A percentile compares a stretch with the other conserved stretches of the same genome.
phyloP scores from a whole-genome alignment of 306 rosid species.

The Rosa multiflora region DNA sequence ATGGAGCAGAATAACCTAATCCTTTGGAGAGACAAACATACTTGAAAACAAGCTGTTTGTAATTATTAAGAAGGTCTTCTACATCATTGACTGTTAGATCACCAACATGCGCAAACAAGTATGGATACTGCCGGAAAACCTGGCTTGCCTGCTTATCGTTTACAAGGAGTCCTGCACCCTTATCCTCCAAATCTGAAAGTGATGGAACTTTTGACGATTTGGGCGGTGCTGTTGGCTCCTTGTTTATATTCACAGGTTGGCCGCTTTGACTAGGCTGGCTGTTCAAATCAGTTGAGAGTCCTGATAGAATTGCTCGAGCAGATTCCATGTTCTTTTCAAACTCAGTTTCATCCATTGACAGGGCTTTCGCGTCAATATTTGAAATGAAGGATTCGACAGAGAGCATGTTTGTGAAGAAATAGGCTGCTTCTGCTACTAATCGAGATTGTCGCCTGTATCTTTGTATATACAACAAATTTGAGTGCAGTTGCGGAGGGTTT shows the following conservation, averaged over 20 bases:
- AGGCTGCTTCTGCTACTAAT: constrained; percentile 79
- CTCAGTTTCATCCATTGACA: constrained; percentile 90
- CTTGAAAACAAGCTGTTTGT: constrained; percentile 83
- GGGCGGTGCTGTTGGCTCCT: constrained; percentile 35
- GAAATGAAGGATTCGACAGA: constrained; percentile 93
- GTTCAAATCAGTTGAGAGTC: constrained; percentile 61
- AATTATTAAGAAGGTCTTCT: constrained; percentile 75
- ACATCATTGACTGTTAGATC: constrained; percentile 77
- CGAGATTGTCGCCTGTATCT: constrained; percentile 84
- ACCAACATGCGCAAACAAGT: constrained; percentile 68
- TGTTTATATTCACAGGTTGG: constrained; percentile 42
- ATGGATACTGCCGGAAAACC: constrained; percentile 70
- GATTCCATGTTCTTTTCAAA: constrained; percentile 86
- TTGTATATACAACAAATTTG: constrained; percentile 87
- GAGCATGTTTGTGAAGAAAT: constrained; percentile 91
- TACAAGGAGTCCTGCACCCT: constrained; percentile 71
- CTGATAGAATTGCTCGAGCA: constrained; percentile 83
- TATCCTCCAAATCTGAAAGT: constrained; percentile 86
- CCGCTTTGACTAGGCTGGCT: constrained; percentile 47
- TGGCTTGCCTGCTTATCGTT: constrained; percentile 68
- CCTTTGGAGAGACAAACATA: constrained; percentile 83
- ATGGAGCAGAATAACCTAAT: constrained; percentile 48
- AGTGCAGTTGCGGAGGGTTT: constrained; percentile 94
- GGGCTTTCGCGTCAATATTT: constrained; percentile 84
- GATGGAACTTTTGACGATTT: constrained; percentile 60